Conservation (phyloP, 2,329 filamentous ascomycete genomes). For the Aspergillus sp. region DNA sequence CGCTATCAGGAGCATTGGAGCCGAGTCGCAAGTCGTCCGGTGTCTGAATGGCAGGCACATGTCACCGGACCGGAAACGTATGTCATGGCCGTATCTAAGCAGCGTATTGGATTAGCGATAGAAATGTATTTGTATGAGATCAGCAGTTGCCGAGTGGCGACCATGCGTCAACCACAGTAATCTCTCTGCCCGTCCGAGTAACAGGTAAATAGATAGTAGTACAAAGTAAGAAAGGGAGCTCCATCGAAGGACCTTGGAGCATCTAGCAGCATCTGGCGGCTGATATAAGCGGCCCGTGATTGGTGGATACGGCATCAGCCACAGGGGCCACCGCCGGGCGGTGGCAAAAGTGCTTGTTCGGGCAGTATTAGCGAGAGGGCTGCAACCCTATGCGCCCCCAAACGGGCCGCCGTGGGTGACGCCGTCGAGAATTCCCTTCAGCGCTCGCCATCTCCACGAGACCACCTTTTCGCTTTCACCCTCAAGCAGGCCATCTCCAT, state of each 20-base stretch:
- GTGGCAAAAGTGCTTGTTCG: constrained; percentile 19
- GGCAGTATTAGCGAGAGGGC: constrained; percentile 44
- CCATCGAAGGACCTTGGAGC: constrained; percentile 6
- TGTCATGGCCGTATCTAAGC: constrained; percentile 5
- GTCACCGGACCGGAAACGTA: not conserved
- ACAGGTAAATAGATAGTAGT: not conserved
- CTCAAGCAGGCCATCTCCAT: constrained; percentile 45
- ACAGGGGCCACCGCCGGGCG: not conserved
- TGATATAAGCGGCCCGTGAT: constrained; percentile 5
- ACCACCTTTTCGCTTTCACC: constrained; percentile 36
- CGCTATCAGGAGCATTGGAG: not conserved
- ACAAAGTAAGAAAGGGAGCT: not conserved
- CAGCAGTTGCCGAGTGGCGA: not conserved
- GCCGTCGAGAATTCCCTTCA: constrained; percentile 37
- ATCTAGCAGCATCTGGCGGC: constrained; percentile 1
- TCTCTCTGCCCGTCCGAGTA: too few relatives aligned
- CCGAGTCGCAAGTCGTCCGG: not conserved
- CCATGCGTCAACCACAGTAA: not conserved
- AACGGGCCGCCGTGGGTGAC: constrained; percentile 28
- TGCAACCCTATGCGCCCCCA: constrained; percentile 38
- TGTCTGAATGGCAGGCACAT: constrained; percentile 4
- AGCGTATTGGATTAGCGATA: constrained; percentile 21
- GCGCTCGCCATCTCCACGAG: constrained; percentile 38
- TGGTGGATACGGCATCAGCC: not conserved
- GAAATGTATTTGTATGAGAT: constrained; percentile 10